Base-by-base conservation (phyloP, 1,284 basidiomycete genomes). In the Malassezia restricta region DNA sequence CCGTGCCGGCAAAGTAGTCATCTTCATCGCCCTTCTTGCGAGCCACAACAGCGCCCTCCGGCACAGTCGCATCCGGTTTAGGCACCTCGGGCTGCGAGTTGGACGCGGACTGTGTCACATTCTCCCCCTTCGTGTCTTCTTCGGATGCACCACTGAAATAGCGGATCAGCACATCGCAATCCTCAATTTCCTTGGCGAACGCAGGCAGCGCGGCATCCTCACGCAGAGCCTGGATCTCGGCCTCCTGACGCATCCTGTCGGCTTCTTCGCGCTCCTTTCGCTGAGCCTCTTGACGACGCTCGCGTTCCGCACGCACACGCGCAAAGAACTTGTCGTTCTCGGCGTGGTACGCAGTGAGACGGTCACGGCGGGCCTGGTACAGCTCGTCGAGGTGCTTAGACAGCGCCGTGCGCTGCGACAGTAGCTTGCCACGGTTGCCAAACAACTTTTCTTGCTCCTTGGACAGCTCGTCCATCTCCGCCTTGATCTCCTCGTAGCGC, bases 131-230 rank as follows among this genome's bases (percentile, higher is more conserved):
- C 39, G 9, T 9, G n/a, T n/a, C n/a, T 15, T 40, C n/a, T 3
- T 9, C 20, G n/a, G 12, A n/a, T 15, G 39, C 17, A 3, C 68
- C 65, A 51, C 65, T 83, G 76, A 99, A 86, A 75, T 82, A 85
- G 73, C 89, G 86, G 74, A 98, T 86, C 58, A 94, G 81, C 6
- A 86, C 91, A 68, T 88, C 84, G 76, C 90, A 95, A 75, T 98
- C 94, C 76, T 98, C 90, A 65, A 98, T 91, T 75, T 96, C 83
- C 55, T 83, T 79, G 67, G 89, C 86, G 78, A 83, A 98, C 0
- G 94, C 94, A 37, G 94, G 91, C 38, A 81, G 69, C 51, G 84
- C 82, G 30, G 94, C 94, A 66, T 96, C 90, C 62, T 98, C 94
- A 52, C 87, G 83, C 53, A 98, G 72, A 41, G 82, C 82, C 60